phyloP scores from a whole-genome alignment of 345 rosid genomes.

The Syzygium aromaticum region DNA sequence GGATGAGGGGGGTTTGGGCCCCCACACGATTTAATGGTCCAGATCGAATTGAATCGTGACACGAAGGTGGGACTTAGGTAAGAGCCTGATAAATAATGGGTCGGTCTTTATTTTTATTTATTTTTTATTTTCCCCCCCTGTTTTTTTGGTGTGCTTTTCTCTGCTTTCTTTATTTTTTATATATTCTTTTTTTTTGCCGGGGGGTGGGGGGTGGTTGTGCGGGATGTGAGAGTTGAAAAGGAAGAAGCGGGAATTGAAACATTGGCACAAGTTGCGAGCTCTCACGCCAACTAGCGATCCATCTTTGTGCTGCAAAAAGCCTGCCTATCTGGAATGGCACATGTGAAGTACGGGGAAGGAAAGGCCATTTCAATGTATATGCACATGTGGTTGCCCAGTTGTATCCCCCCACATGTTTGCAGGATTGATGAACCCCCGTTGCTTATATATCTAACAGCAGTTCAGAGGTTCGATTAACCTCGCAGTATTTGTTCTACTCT shows the following conservation, averaged over 20 bases:
- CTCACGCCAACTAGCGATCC: not conserved
- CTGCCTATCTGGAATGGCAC: conserved; percentile 36
- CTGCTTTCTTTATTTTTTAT: not conserved
- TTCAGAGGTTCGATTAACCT: not conserved
- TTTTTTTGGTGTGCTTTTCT: not conserved
- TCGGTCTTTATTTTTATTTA: not conserved
- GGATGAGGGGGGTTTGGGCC: not conserved
- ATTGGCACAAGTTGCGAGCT: conserved; percentile 21
- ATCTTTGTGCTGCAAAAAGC: conserved; percentile 21
- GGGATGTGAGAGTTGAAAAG: not conserved
- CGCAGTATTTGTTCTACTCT: not conserved
- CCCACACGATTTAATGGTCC: not conserved
- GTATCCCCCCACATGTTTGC: not conserved
- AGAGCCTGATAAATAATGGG: not conserved
- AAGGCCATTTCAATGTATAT: not conserved
- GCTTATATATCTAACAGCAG: not conserved
- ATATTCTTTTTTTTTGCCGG: no score
- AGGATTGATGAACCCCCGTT: not conserved
- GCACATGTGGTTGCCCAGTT: not conserved
- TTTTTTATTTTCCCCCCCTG: not conserved
- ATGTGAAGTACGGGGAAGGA: conserved; percentile 8
- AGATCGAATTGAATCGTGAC: not conserved
- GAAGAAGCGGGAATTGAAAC: conserved; percentile 8
- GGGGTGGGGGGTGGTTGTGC: not conserved
- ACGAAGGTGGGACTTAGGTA: not conserved